Evolutionary conservation across 768 basidiomycete species (phyloP), one percentile per base, ranked within the genome.

Genomic region (Suillus americanus): DNA sequence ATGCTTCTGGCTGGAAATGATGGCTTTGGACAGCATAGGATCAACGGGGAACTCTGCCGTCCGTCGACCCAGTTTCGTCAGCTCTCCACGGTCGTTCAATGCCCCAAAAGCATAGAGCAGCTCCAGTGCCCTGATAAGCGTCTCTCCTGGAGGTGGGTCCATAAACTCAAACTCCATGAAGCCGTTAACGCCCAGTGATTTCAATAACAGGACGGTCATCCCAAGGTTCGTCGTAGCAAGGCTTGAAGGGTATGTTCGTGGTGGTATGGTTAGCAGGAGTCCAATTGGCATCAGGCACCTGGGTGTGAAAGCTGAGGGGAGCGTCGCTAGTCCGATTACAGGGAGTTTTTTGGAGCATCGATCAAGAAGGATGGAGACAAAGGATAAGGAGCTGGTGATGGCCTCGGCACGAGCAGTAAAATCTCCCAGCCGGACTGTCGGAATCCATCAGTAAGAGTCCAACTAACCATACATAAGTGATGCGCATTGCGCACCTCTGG

Each of bases 41-140:
- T 99, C 97, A 23, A 99, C 95, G 12, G 95, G 97, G 78, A 99
- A 99, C 75, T 99, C 97, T 0, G 97, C 96, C 97, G 99, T 99
- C 62, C 96, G 81, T 64, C 97, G 84, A 2, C 97, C 97, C 41
- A 99, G 85, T 72, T 98, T 95, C 20, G 97, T 99, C 67, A 99
- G 76, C 75, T 99, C 97, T 8, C 97, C 97, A 62, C 92, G 83
- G 75, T 99, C 96, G 74, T 99, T 99, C 66, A 99, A 82, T 0
- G 97, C 96, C 35, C 97, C 97, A 0, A 99, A 81, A 0, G 97
- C 97, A 77, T 99, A 99, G 5, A 99, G 77, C 64, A 98, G 77
- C 74, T 99, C 96, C 45, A 99, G 82, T 5, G 95, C 94, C 51
- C 95, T 87, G 84, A 99, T 97, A 61, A 99, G 86, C 14, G 97